Evolutionary conservation across 148 eudicot species (phyloP), one percentile per base, ranked within the genome.

Genomic region (Rhododendron williamsianum): DNA sequence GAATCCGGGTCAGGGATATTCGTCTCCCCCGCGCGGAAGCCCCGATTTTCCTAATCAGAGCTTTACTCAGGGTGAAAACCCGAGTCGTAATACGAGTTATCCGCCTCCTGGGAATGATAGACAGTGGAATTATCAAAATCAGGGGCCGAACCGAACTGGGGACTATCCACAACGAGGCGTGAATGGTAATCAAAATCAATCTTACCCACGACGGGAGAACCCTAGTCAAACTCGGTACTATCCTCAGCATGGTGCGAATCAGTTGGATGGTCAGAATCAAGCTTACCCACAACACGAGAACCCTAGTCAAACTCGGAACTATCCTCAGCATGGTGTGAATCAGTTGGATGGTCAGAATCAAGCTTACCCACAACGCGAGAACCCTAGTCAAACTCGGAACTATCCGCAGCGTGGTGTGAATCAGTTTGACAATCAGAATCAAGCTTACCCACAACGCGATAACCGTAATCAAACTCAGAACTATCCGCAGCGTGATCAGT

Each of bases 261-360:
- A 92, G 78, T 84, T 82, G 85, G 78, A 83, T 82, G 88, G 85
- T 79, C 92, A 84, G 83, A 90, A 86, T 84, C 90, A 86, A 79
- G 87, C 77, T 71, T 82, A 89, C 84, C 74, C 36, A 27, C 71
- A 63, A 23, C 10, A 0, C 27, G 71, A 63, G 30, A 63, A 23
- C 30, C 27, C 11, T 63, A 0, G 27, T 63, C 71, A 63, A 63
- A n/a, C 71, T n/a, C 12, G 0, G 8, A 63, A 63, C 30, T 63
- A 63, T 63, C 27, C 71, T 1, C 74, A 27, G 36, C 13, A 36
- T 82, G 88, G 60, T 63, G 71, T 23, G 11, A 63, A 60, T 21
- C 67, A 60, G n/a, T 60, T 21, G 1, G 67, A 54, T 1, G 18
- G 4, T 54, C 91, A 83, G 15, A 88, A 80, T 30, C 92, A 67